phyloP scores from a whole-genome alignment of 148 eudicot species.

The Talinum fruticosum region DNA sequence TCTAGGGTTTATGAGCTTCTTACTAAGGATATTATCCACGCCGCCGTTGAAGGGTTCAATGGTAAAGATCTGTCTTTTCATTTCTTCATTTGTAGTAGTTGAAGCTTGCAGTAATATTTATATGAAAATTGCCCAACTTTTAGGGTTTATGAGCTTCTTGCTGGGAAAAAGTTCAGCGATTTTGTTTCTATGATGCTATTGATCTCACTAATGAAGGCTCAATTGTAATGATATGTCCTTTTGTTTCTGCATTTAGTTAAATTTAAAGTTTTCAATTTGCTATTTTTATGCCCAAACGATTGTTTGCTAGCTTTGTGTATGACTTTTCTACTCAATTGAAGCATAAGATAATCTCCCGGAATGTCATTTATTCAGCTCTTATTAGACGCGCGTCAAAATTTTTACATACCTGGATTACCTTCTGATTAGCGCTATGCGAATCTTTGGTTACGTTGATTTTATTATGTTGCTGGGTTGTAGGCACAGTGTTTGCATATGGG shows the following conservation, averaged over 20 bases:
- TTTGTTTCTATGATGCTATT: slow-evolving; percentile 1
- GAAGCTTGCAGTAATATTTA: background rate
- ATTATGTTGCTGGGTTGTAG: slow-evolving; percentile 33
- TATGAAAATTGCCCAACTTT: background rate
- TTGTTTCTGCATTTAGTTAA: background rate
- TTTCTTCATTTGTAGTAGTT: background rate
- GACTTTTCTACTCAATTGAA: background rate
- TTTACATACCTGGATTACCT: background rate
- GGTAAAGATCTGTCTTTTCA: slow-evolving; percentile 35
- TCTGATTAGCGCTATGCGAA: background rate
- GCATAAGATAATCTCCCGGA: background rate
- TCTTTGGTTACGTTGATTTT: background rate
- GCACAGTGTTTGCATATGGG: slow-evolving; percentile 98
- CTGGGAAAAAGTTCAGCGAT: background rate
- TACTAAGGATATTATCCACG: slow-evolving; percentile 75
- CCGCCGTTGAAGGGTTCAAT: slow-evolving; percentile 87
- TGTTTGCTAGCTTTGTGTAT: background rate
- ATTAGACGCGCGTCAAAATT: background rate
- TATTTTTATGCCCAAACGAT: background rate
- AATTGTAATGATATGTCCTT: slow-evolving; percentile 43
- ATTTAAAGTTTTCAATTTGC: background rate
- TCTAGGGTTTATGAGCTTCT: slow-evolving; percentile 87
- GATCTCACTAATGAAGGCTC: too few species aligned
- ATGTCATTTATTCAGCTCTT: background rate
- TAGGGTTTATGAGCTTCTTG: slow-evolving; percentile 2